Evolutionary conservation across 176 grass and related monocot genomes (phyloP).

Genomic region (Ampelocalamus luodianensis): DNA sequence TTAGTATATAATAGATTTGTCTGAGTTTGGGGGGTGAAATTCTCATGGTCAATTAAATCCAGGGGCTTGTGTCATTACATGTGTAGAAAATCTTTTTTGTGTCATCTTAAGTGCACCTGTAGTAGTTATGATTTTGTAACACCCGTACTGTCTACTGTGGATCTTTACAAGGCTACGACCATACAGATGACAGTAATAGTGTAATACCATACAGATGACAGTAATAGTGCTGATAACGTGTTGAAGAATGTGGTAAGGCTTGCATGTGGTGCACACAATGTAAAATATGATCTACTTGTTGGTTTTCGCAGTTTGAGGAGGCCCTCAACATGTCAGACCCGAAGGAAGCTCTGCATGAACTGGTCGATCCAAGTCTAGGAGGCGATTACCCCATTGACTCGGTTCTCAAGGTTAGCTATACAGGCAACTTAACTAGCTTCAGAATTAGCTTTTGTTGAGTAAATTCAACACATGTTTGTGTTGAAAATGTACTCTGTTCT

Average conservation of each 20-base stretch:
- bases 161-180: not conserved
- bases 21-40: too few species aligned
- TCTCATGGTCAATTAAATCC: too few species aligned
- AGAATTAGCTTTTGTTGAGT: too few species aligned
- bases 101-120: too few species aligned
- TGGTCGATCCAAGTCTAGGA: conserved; percentile 63
- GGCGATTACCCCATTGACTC: conserved; percentile 67
- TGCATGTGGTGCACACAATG: too few species aligned
- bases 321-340: conserved; percentile 44
- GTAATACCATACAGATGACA: not conserved
- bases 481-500: not conserved
- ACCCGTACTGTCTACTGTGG: not conserved
- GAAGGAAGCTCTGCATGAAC: conserved; percentile 48
- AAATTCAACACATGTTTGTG: too few species aligned
- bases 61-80: too few species aligned
- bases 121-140: too few species aligned
- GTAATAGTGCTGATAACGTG: not conserved
- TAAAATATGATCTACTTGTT: too few species aligned
- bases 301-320: conserved; percentile 59
- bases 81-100: too few species aligned
- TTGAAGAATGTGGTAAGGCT: not conserved
- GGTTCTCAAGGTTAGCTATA: conserved; percentile 54
- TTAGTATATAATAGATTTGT: too few species aligned
- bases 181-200: not conserved
- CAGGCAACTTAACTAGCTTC: too few species aligned